Base-by-base conservation (phyloP, 768 basidiomycete species). In the Boletus rubropictus region DNA sequence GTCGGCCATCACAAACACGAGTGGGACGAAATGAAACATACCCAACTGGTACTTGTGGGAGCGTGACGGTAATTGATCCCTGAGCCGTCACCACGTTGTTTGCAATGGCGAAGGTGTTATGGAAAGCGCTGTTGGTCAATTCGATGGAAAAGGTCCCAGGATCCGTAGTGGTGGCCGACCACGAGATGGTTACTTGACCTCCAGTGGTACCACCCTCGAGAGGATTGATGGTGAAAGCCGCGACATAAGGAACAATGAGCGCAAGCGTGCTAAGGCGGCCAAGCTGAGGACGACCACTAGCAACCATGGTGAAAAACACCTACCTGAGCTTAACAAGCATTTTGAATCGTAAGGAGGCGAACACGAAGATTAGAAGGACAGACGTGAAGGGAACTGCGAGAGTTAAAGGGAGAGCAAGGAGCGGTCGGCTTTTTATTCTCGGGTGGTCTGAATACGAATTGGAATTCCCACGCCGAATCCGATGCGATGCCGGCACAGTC, bases 271-370 rank as follows among this genome's bases (percentile, higher is more conserved):
- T 68, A 32, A 25, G 41, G 43, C 17, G 20, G 41, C 24, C 9
- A 36, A 33, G 5, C 2, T 20, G 17, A 37, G 35, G 14, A 21
- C 41, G 4, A 27, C 27, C 1, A 29, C 21, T 11, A 4, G 5
- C 1, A 31, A 21, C 6, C 0, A 21, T 14, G 2, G 5, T 2
- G 0, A 24, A 7, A 12, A 3, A 1, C 2, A 61, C 73, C 12
- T 42, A 79, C 80, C 63, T 66, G 61, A 80, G 63, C 56, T 74
- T 72, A 56, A 59, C 62, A 54, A 80, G 70, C 81, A 82, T 81
- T 61, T 57, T 73, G 53, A 42, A n/a, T 41, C 58, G 52, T 52
- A 48, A 57, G 48, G 5, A 7, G n/a, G 35, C 17, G 17, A 28
- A 21, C 18, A 40, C 22, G 36, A 31, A 38, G 31, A 35, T 10